phyloP scores from a whole-genome alignment of 2,329 filamentous ascomycete genomes.

The Ophiocordyceps unilateralis region DNA sequence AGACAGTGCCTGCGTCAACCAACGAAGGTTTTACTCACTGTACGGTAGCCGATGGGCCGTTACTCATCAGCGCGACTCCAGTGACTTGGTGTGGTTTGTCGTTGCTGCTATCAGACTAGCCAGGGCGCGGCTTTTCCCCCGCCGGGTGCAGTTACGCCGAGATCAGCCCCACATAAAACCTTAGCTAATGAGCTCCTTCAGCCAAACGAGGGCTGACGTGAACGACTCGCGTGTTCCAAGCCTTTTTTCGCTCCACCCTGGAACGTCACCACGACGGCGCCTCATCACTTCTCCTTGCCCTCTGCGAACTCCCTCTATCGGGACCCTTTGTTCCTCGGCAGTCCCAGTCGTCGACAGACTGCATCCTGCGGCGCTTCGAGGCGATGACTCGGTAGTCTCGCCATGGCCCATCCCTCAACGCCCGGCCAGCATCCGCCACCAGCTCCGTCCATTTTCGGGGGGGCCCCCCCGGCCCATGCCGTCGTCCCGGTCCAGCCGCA shows the following conservation, averaged over 20 bases:
- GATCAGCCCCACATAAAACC: neutral
- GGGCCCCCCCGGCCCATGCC: constrained; percentile 14
- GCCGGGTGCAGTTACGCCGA: neutral
- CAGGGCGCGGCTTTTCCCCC: neutral
- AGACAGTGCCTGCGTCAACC: neutral
- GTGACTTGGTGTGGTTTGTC: too few relatives aligned
- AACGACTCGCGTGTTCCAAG: neutral
- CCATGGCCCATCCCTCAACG: constrained; percentile 28
- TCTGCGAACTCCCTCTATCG: neutral
- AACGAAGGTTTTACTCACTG: neutral
- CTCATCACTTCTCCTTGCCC: too few relatives aligned
- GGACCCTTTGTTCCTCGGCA: neutral
- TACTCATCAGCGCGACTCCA: too few relatives aligned
- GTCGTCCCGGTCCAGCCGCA: constrained; percentile 11
- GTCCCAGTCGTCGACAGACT: neutral
- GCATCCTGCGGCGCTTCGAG: neutral
- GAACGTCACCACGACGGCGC: neutral
- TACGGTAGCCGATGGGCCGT: too few relatives aligned
- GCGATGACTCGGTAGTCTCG: constrained; percentile 4
- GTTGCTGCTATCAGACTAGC: neutral
- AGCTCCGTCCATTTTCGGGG: constrained; percentile 27
- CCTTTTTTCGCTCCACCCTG: neutral
- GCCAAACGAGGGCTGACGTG: neutral
- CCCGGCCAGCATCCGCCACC: constrained; percentile 21
- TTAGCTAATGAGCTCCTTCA: neutral